These are phyloP conservation scores for Bolboschoenus planiculmis DNA, from an alignment of 176 grass and related monocot species.

Conservation along the genomic window DNA sequence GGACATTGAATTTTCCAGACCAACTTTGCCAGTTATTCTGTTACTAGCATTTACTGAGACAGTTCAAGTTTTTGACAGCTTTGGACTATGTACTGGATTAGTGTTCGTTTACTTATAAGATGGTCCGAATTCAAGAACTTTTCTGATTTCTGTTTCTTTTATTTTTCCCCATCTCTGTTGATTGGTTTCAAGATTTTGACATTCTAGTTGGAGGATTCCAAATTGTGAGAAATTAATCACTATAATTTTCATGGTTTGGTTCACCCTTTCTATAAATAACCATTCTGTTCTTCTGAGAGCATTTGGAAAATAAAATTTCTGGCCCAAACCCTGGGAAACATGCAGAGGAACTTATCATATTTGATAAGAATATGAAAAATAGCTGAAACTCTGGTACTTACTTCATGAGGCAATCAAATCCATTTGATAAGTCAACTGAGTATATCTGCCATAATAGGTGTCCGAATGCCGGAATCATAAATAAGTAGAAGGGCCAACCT, in stretches of 20 bases:
- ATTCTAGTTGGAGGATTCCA: neutral
- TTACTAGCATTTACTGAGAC: neutral
- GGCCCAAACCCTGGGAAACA: neutral
- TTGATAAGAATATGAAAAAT: neutral
- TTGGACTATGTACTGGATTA: neutral
- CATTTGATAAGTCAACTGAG: conserved; percentile 35
- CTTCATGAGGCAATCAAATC: conserved; percentile 38
- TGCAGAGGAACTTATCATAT: neutral
- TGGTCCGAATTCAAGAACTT: neutral
- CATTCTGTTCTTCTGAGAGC: neutral
- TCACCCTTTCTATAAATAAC: neutral
- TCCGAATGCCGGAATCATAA: conserved; percentile 25
- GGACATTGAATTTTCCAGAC: neutral
- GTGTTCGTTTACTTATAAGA: neutral
- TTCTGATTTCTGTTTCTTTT: neutral
- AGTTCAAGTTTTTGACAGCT: neutral
- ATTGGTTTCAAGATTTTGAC: neutral
- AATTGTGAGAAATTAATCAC: neutral
- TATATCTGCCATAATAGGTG: conserved; percentile 46
- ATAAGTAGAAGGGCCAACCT: conserved; percentile 45
- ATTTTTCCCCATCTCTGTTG: neutral
- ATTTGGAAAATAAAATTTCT: neutral
- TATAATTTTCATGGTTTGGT: conserved; percentile 2
- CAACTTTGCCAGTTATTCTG: neutral
- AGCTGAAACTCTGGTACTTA: conserved; percentile 3